A percentile compares a stretch with the other conserved stretches of the same genome.
phyloP scores from a whole-genome alignment of 1,284 basidiomycete species.

The Melanopsichium pennsylvanicum region DNA sequence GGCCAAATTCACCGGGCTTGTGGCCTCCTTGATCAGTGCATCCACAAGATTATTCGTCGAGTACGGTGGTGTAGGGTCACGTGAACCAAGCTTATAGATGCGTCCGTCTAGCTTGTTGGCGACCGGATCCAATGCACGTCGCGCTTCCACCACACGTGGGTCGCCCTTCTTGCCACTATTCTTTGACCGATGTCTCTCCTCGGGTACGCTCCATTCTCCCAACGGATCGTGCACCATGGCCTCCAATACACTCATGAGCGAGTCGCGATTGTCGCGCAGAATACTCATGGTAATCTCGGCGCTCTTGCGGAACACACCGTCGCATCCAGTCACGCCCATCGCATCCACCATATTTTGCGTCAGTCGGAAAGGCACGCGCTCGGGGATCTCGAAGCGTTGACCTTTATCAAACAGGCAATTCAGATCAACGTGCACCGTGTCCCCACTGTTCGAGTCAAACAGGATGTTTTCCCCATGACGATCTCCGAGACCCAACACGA shows the following conservation, averaged over 20 bases:
- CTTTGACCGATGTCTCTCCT: conserved; percentile 58
- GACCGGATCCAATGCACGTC: conserved; percentile 59
- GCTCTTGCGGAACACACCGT: conserved; percentile 90
- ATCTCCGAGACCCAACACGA: conserved; percentile 95
- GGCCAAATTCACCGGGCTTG: conserved; percentile 49
- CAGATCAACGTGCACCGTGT: conserved; percentile 95
- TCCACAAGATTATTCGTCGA: conserved; percentile 63
- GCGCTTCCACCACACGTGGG: conserved; percentile 54
- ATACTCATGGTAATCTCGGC: conserved; percentile 91
- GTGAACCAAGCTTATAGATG: conserved; percentile 45
- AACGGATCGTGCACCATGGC: conserved; percentile 98
- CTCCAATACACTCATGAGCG: conserved; percentile 93
- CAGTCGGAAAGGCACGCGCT: conserved; percentile 92
- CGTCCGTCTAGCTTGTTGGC: conserved; percentile 61
- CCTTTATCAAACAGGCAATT: conserved; percentile 97
- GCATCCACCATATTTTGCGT: conserved; percentile 95
- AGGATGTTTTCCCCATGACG: conserved; percentile 97
- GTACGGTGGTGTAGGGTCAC: conserved; percentile 46
- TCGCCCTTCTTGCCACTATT: conserved; percentile 28
- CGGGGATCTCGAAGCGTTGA: conserved; percentile 85
- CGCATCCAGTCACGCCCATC: conserved; percentile 89
- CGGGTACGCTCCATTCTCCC: conserved; percentile 86
- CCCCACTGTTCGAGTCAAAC: conserved; percentile 86
- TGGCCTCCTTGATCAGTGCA: conserved; percentile 63
- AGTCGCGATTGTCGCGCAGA: conserved; percentile 88